Conservation (phyloP, 2,329 filamentous ascomycete species). For the Fusarium gaditjirri region DNA sequence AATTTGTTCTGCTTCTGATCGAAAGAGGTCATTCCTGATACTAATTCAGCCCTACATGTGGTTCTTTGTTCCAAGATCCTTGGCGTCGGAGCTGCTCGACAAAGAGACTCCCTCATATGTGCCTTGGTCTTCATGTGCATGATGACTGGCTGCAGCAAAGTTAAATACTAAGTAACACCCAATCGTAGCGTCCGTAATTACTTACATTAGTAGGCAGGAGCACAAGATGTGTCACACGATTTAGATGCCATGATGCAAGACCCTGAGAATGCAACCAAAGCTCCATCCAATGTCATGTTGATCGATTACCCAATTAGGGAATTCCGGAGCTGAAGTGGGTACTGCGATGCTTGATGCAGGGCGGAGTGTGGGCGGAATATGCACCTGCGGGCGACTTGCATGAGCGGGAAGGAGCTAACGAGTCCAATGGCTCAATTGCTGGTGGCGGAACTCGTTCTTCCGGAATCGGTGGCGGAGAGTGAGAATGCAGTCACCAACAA, state of each 20-base stretch:
- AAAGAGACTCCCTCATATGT: constrained; percentile 6
- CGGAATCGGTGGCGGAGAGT: constrained; percentile 44
- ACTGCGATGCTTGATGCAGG: constrained; percentile 33
- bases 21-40: neutral
- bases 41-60: neutral
- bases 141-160: neutral
- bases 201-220: neutral
- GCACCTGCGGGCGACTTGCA: constrained; percentile 34
- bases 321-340: constrained; percentile 41
- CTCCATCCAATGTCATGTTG: constrained; percentile 12
- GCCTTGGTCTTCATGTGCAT: neutral
- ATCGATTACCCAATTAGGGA: constrained; percentile 44
- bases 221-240: neutral
- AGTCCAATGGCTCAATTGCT: constrained; percentile 19
- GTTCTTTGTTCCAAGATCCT: neutral
- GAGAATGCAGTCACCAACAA: constrained; percentile 24
- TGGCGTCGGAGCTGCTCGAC: constrained; percentile 15
- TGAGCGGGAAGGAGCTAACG: constrained; percentile 38
- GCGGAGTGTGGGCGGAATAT: constrained; percentile 37
- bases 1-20: neutral
- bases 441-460: constrained; percentile 46
- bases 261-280: constrained; percentile 10
- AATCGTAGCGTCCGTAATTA: neutral
- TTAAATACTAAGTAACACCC: neutral
- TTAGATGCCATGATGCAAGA: constrained; percentile 14